Evolutionary conservation across 345 rosid species (phyloP), one percentile per base, ranked within the genome.

Genomic region (Acer yangbiense): DNA sequence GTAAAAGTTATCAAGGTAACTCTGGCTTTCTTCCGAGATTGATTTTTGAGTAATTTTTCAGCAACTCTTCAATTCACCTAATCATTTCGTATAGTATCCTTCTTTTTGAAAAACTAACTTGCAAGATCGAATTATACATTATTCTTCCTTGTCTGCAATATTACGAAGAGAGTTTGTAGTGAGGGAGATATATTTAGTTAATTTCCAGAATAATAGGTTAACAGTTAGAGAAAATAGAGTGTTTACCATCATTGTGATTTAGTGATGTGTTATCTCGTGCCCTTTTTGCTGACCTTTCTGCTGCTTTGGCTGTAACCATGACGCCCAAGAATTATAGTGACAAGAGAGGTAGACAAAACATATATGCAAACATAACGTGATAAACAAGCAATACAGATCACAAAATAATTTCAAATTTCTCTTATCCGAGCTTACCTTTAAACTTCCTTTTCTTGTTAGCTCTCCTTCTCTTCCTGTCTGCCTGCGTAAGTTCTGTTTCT

Each of bases 381-480:
- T 13, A 10, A 41, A 54, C 17, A 0, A 1, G 52, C 44, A 27
- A n/a, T 21, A 48, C 20, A 25, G 16, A n/a, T 13, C n/a, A 43
- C 66, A 0, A 14, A 48, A 80, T 10, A 10, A 3, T 52, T 65
- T 48, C 9, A 1, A 20, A 20, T 43, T 73, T 54, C 65, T 52
- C 9, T 44, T 23, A 61, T 61, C 64, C 4, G 16, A 32, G 65
- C 87, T 82, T 85, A 90, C 98, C 97, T 83, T 91, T 94, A 68
- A 85, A 83, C 85, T 86, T 94, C 71, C 97, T 89, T 84, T 96
- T 96, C 94, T 96, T 96, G 79, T 87, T 92, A 76, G 99, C 99
- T 87, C 99, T 94, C 87, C 99, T 90, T 77, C 94, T 96, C 86
- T 89, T 96, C 88, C 93, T 90, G 61, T 96, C 98, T 65, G 81